Evolutionary conservation across 768 basidiomycete genomes (phyloP).

Genomic region (Lentinula aciculospora): DNA sequence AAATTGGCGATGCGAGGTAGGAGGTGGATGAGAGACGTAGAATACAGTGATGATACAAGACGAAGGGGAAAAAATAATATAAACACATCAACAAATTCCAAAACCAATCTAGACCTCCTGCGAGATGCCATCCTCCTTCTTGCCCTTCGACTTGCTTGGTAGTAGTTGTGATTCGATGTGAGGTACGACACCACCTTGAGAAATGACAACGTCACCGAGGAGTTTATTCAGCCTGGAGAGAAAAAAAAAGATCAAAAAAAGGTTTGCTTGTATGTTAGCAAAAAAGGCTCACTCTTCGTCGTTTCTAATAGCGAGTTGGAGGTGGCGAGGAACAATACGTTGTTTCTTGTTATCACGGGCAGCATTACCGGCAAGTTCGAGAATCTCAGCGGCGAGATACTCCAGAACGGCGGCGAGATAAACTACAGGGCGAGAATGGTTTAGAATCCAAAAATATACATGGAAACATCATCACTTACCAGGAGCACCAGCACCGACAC

Average conservation of each 20-base stretch:
- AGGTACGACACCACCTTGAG: conserved; percentile 85
- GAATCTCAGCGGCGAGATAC: conserved; percentile 90
- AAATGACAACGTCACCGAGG: conserved; percentile 83
- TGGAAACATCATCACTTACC: too few species aligned
- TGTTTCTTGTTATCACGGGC: conserved; percentile 85
- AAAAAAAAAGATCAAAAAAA: not conserved
- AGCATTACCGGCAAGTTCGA: conserved; percentile 87
- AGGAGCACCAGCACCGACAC: conserved; percentile 87
- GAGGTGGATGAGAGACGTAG: not conserved
- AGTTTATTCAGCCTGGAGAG: conserved; percentile 62
- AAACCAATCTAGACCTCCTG: conserved; percentile 12
- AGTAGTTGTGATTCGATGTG: conserved; percentile 49
- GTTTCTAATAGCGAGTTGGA: conserved; percentile 90
- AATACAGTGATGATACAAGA: conserved; percentile 10
- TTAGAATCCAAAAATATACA: too few species aligned
- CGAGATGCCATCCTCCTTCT: conserved; percentile 23
- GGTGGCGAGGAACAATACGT: conserved; percentile 90
- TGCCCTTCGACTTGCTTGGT: conserved; percentile 27
- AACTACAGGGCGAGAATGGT: too few species aligned
- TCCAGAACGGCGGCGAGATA: conserved; percentile 90
- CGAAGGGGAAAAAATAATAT: conserved; percentile 1
- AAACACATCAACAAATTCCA: not conserved
- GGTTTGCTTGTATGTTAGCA: conserved; percentile 10
- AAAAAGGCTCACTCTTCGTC: conserved; percentile 61
- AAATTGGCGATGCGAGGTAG: not conserved